phyloP scores from a whole-genome alignment of 1,139 yeast genomes.

The Candida sp. region DNA sequence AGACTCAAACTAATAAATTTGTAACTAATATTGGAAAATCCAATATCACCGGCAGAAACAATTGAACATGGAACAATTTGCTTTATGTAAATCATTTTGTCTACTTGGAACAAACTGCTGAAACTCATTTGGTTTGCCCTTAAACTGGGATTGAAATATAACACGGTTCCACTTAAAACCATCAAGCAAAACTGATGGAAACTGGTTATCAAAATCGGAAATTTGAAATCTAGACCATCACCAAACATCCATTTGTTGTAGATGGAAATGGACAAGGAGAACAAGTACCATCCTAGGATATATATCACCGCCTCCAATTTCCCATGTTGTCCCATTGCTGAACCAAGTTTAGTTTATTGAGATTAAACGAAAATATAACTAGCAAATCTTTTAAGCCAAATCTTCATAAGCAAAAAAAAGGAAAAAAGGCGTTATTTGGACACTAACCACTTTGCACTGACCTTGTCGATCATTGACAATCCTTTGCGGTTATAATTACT shows the following conservation, averaged over 20 bases:
- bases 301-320: conserved; percentile 16
- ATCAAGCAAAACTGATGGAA: conserved; percentile 80
- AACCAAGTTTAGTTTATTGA: not conserved
- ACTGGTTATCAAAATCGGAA: conserved; percentile 80
- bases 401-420: not conserved
- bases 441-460: too few relatives aligned
- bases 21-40: conserved; percentile 83
- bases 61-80: conserved; percentile 81
- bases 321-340: not conserved
- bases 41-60: conserved; percentile 92
- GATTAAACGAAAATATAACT: not conserved
- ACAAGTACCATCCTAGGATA: conserved; percentile 50
- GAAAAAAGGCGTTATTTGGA: not conserved
- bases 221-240: conserved; percentile 64
- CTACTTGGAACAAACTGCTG: conserved; percentile 10
- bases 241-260: conserved; percentile 99
- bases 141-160: conserved; percentile 45
- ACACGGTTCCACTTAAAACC: conserved; percentile 38
- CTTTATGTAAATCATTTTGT: conserved; percentile 30
- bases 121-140: conserved; percentile 17
- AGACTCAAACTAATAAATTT: conserved; percentile 75
- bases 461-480: too few relatives aligned
- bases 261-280: conserved; percentile 74
- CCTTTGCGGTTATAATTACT: too few relatives aligned
- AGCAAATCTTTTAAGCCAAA: not conserved